Conservation (phyloP, 352 stramenopile species). For the Bremia lactucae region DNA sequence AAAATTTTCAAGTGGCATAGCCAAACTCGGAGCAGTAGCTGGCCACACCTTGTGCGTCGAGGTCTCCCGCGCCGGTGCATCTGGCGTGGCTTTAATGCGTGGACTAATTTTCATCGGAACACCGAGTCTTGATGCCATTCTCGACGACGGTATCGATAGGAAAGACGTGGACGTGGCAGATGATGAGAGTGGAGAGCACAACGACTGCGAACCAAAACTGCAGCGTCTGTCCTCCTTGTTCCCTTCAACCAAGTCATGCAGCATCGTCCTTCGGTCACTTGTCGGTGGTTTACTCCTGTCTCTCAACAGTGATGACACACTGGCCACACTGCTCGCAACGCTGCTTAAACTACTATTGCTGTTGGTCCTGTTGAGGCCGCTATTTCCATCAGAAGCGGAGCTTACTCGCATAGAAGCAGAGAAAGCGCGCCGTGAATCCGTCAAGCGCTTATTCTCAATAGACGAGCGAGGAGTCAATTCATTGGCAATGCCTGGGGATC, state of each 20-base stretch:
- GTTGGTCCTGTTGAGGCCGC: slow-evolving; percentile 13
- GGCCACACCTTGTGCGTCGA: slow-evolving; percentile 33
- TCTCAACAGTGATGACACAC: slow-evolving; percentile 15
- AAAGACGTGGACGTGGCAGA: slow-evolving; percentile 26
- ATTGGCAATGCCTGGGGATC: slow-evolving; percentile 16
- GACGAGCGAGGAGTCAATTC: slow-evolving; percentile 5
- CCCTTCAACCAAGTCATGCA: slow-evolving; percentile 31
- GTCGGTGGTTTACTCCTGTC: slow-evolving; percentile 8
- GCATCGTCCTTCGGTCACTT: slow-evolving; percentile 22
- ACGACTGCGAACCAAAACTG: slow-evolving; percentile 43
- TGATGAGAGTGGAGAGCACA: slow-evolving; percentile 34
- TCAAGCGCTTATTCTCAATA: slow-evolving; percentile 16
- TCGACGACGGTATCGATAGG: slow-evolving; percentile 20
- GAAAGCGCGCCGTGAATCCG: slow-evolving; percentile 19
- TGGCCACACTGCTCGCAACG: slow-evolving; percentile 15
- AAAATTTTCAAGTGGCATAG: slow-evolving; percentile 33
- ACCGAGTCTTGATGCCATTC: slow-evolving; percentile 5
- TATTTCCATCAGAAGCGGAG: slow-evolving; percentile 10
- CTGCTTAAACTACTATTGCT: slow-evolving; percentile 27
- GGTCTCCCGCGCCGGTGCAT: slow-evolving; percentile 13
- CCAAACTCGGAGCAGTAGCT: slow-evolving; percentile 12
- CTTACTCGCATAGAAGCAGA: slow-evolving; percentile 13
- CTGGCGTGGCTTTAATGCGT: slow-evolving; percentile 1
- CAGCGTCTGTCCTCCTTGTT: slow-evolving; percentile 32
- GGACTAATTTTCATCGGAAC: slow-evolving; percentile 1